Base-by-base conservation (phyloP, 148 eudicot genomes). In the Salicornia ramosissima region DNA sequence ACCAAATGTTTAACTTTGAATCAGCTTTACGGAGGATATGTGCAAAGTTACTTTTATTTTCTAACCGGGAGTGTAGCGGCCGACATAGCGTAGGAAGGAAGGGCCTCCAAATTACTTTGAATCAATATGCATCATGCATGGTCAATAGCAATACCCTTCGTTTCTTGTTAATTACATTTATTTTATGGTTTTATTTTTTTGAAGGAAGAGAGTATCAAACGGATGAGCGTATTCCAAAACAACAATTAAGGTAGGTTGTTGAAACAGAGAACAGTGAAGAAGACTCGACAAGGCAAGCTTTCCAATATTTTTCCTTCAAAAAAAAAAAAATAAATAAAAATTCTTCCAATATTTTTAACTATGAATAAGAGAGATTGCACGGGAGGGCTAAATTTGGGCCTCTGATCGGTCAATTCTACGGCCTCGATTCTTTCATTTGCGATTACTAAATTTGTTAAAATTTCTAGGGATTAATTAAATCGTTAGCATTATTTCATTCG, bases 351-450 rank as follows among this genome's bases (percentile, higher is more conserved):
- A 12, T 18, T 33, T 36, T 19, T 3, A 31, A 31, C 22, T 28
- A 73, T 63, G 51, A 71, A 75, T 56, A 65, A 70, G 53, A 39
- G 68, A 59, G n/a, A 46, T 73, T 73, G 83, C 83, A 84, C 88
- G 88, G 77, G 88, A 80, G 85, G n/a, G 79, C 52, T 42, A 26
- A 51, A 46, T 43, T 74, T 69, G 62, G 64, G 68, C 65, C 29
- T 73, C 13, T 57, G 28, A 73, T 62, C 39, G 28, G 73, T 82
- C 77, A 62, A 77, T 73, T 54, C 62, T 57, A 68, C 59, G 50
- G 58, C 74, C 79, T 81, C 76, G 77, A 84, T 61, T 65, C 36
- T 71, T 56, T 78, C 67, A 77, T n/a, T n/a, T n/a, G 57, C 19
- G 28, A 25, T 13, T 18, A 46, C 22, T 28, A 28, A 36, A 33